A percentile compares a stretch with the other conserved stretches of the same genome.
These are phyloP conservation scores for Bisporella sp. DNA, from an alignment of 2,329 filamentous ascomycete species.

Conservation along the genomic window DNA sequence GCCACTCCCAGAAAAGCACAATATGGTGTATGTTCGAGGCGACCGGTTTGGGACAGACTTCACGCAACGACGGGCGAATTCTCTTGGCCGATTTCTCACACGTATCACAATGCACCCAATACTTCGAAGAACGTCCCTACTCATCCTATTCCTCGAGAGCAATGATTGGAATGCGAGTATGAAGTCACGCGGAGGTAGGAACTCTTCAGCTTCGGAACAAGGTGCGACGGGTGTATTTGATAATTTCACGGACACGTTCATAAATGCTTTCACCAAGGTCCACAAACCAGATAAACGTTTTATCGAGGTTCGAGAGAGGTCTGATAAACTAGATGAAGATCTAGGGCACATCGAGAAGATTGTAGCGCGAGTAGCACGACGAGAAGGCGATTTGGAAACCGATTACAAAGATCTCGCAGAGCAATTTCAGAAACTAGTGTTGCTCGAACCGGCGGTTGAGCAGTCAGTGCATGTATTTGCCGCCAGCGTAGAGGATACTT, in stretches of 20 bases:
- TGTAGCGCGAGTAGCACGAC: constrained; percentile 80
- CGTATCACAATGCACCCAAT: constrained; percentile 84
- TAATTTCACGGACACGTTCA: constrained; percentile 89
- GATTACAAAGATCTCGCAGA: constrained; percentile 87
- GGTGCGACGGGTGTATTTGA: constrained; percentile 73
- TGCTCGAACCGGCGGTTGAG: constrained; percentile 82
- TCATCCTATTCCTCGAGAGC: constrained; percentile 87
- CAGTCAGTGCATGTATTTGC: constrained; percentile 79
- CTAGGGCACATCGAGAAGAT: constrained; percentile 91
- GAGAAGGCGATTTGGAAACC: constrained; percentile 78
- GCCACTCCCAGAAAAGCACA: constrained; percentile 94
- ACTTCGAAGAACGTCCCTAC: constrained; percentile 71
- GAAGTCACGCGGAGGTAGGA: constrained; percentile 66
- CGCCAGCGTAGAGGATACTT: constrained; percentile 76
- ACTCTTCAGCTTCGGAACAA: constrained; percentile 42
- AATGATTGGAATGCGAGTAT: constrained; percentile 96
- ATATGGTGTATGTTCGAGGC: constrained; percentile 96
- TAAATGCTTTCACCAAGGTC: constrained; percentile 95
- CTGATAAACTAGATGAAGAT: constrained; percentile 91
- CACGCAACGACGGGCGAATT: constrained; percentile 79
- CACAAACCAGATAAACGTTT: constrained; percentile 94
- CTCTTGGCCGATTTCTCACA: constrained; percentile 82
- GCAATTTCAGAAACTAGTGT: constrained; percentile 90
- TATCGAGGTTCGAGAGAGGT: constrained; percentile 85
- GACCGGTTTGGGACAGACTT: constrained; percentile 94